Base-by-base conservation (phyloP, 305 asterid genomes). In the Solanum hybrid region DNA sequence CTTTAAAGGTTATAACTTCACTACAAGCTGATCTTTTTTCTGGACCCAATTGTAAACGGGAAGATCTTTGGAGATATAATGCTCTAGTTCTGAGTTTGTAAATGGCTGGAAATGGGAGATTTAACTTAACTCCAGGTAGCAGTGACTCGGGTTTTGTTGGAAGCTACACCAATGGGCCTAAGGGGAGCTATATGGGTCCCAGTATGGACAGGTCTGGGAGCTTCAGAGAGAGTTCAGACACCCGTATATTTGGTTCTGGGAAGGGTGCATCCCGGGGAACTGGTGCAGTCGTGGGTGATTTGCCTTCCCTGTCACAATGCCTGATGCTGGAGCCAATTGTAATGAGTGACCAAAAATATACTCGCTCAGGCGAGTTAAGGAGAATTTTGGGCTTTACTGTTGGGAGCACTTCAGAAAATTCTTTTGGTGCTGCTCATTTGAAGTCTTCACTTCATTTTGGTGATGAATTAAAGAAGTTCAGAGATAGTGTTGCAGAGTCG, bases 31-130 rank as follows among this genome's bases (percentile, higher is more conserved):
- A 76, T 77, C 0, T 80, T 37, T 36, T 36, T 51, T 74, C 28
- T 89, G 74, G 64, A 57, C 22, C 35, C 80, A 69, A 36, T 40
- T 82, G 75, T 46, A 80, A 22, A 64, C 86, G 81, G 90, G 89
- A 90, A 92, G 81, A 89, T 82, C 89, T 89, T 73, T 35, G 57
- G 88, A 90, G 92, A 80, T 79, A 94, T 96, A 98, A 80, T 57
- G 86, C 89, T 82, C 90, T 90, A 86, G 74, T 80, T 37, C 87
- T 91, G 80, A 89, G 90, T 89, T 82, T 87, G 37, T 35, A 36
- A 74, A 98, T 98, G 99, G 98, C 97, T 89, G 99, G 99, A 91
- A 96, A 94, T 92, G 78, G 94, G 67, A 95, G 98, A 90, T 94
- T 92, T 87, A 99, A 96, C 89, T 92, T 94, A 92, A 91, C 92